Evolutionary conservation across 2,329 filamentous ascomycete genomes (phyloP), one percentile per base, ranked within the genome.

Genomic region (Neonectria hederae): DNA sequence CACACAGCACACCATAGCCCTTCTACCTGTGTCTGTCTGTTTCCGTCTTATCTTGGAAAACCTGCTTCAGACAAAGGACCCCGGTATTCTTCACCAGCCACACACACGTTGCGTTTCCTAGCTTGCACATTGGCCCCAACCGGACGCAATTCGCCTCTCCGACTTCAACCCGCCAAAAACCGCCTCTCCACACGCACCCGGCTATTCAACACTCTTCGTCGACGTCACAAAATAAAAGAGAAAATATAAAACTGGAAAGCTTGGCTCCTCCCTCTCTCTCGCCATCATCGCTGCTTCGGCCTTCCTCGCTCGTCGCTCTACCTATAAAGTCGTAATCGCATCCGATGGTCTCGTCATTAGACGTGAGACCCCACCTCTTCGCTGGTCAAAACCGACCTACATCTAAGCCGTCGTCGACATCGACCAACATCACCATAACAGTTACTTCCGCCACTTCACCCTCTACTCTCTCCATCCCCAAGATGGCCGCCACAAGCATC

Each of bases 331-430:
- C 59, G 56, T 24, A 69, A 65, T 65, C 35, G 62, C 61, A 67
- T 70, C 75, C 75, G 69, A 78, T 78, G 76, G 75, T 78, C 65
- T 77, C 76, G 69, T 75, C 74, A 77, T 69, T 73, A 67, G 69
- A 69, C 65, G 65, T 67, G 4, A 63, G 71, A 69, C 62, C 72
- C 63, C 68, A 74, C 67, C 65, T 72, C 62, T 71, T 72, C 65
- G 69, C 67, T 61, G 61, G 65, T 62, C 70, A 72, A 48, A 66
- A 62, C 63, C 71, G 67, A 68, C 49, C 62, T 51, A 42, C 64
- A 68, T 67, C 69, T 57, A 69, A 69, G 64, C 66, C 70, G 66
- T 65, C 70, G 67, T 62, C 63, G 54, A 48, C 65, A 21, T 65
- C 52, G 42, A 52, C 54, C 46, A 67, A 62, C 32, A 64, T 54